Base-by-base conservation (phyloP, 192 early-diverging fungal genomes). In the Coemansia biformis region DNA sequence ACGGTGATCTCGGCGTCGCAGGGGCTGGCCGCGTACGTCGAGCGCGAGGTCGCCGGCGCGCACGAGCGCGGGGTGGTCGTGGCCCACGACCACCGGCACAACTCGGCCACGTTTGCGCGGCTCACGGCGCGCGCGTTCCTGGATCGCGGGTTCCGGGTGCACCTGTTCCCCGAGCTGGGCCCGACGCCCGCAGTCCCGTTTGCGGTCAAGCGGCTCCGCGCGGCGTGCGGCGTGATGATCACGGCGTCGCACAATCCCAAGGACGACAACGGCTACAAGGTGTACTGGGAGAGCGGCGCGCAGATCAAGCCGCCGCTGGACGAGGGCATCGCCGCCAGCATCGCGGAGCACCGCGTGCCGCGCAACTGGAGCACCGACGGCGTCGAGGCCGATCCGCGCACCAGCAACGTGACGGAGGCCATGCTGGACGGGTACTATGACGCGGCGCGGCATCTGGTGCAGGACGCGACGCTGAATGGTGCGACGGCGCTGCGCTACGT, bases 171-270 rank as follows among this genome's bases (percentile, higher is more conserved):
- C 21, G 61, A 66, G 17, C 60, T 89, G 9, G 88, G 89, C 10
- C 88, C 87, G 54, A 97, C 93, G 1, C 93, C 93, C 13, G 62
- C 88, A 30, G 66, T 79, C 51, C 90, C 93, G 10, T 97, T 87
- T 79, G 83, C 83, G n/a, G 83, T 95, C 41, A 83, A 83, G 51
- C 72, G 72, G 17, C 57, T 86, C 21, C 63, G 68, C 5, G 86
- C 88, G 1, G 78, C 83, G 14, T 84, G 82, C 43, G 93, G 93
- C 43, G 86, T 97, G 58, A 97, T 97, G 93, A 86, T 97, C 46
- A 97, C 93, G 7, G 93, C 93, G 38, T 93, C 90, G 50, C 89
- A 91, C 67, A 94, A 94, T 51, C 92, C 92, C 16, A 94, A 92
- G 67, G 76, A 87, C 59, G 90, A 94, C 68, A 94, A 94, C 73